Percentiles rank a stretch among this genome's conserved stretches.
These are phyloP conservation scores for Saprolegnia diclina DNA, from an alignment of 352 stramenopile species.

Conservation along the genomic window DNA sequence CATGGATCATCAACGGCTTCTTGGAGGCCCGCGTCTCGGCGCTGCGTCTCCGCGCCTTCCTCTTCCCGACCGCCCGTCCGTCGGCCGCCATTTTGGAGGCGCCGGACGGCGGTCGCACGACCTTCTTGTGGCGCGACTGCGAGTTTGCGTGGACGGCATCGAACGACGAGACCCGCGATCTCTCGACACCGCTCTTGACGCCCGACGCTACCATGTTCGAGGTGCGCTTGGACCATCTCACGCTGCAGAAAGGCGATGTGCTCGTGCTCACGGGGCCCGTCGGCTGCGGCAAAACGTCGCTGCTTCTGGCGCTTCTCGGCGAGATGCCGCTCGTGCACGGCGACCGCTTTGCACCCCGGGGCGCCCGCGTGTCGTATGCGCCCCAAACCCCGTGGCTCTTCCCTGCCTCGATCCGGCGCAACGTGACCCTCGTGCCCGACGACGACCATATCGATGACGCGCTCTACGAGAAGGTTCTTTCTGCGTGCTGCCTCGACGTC, in stretches of 20 bases:
- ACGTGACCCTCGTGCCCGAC: constrained; percentile 51
- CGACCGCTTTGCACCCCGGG: constrained; percentile 28
- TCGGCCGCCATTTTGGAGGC: background rate
- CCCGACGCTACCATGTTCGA: constrained; percentile 31
- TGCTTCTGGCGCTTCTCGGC: constrained; percentile 37
- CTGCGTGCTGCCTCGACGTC: constrained; percentile 58
- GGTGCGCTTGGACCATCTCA: constrained; percentile 43
- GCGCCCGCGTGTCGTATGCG: constrained; percentile 44
- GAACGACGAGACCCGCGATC: constrained; percentile 2
- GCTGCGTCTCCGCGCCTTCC: constrained; percentile 61
- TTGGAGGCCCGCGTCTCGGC: constrained; percentile 81
- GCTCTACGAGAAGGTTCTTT: constrained; percentile 48
- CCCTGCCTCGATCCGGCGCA: constrained; percentile 46
- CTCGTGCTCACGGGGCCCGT: constrained; percentile 55
- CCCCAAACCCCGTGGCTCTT: constrained; percentile 78
- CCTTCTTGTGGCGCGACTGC: constrained; percentile 27
- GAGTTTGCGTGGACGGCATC: constrained; percentile 33
- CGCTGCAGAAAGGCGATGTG: constrained; percentile 35
- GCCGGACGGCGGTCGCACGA: background rate
- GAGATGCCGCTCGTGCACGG: constrained; percentile 30
- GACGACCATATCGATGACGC: constrained; percentile 33
- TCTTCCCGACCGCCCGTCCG: constrained; percentile 38
- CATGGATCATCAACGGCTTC: constrained; percentile 88
- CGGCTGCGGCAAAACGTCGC: constrained; percentile 36
- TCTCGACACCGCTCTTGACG: constrained; percentile 23